Evolutionary conservation across 78 protist species (phyloP), one percentile per base, ranked within the genome.

Genomic region (Dictyostelium purpureum): DNA sequence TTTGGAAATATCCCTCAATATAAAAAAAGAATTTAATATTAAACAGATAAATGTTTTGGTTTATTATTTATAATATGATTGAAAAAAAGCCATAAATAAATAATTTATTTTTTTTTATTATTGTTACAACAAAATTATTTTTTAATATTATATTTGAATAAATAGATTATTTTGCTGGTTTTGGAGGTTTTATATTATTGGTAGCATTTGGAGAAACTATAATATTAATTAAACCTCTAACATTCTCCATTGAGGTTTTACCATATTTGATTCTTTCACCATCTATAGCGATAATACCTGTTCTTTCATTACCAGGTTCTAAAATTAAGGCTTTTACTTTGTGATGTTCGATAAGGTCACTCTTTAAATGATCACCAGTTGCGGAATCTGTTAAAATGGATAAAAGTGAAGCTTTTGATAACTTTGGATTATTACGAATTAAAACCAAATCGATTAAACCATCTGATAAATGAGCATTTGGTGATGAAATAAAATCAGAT

Each of bases 231-330:
- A n/a, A 67, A 54, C 90, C 90, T 82, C 90, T 82, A 31, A 82
- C 54, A 82, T 77, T 67, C 42, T 82, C 90, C 79, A 82, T 82
- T 35, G 78, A 67, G 9, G 90, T 82, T 38, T 45, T 67, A 56
- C 79, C 90, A 40, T 82, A 82, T 19, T 79, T n/a, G 19, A 82
- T 70, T 70, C 90, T 82, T 54, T 82, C 90, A 56, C 90, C 90
- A 63, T 82, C 90, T 4, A 82, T 65, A 18, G 90, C 90, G 18
- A 82, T 45, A 26, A 82, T 82, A 40, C 90, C 90, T 33, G 67
- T 61, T 37, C 70, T 70, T 35, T 42, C 57, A 70, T 5, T 56
- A 12, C 57, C 69, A 21, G 90, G 90, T 40, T 82, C 90, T 16
- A 82, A 35, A 28, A 70, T 42, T 43, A 82, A n/a, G 16, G 90